Evolutionary conservation across 768 basidiomycete species (phyloP), one percentile per base, ranked within the genome.

Genomic region (Pleurotus citrinopileatus): DNA sequence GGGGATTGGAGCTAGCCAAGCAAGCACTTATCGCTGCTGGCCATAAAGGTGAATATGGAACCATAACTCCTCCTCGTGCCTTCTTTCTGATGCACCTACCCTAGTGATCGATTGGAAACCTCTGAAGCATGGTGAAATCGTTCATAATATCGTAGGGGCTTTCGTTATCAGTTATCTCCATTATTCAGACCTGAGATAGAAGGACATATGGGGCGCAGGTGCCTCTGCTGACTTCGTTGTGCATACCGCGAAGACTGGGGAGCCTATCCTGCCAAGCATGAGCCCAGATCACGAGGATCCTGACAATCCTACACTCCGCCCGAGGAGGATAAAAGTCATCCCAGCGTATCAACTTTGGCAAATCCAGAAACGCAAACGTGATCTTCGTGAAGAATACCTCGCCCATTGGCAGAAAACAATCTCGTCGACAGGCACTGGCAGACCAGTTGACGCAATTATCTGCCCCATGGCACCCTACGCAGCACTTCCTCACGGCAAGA

Each of bases 381-480:
- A 71, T 5, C 62, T 85, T 40, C 76, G 85, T 15, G 76, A 81
- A 55, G 73, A 76, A 36, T 81, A 88, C 61, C 68, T 88, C 22
- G 80, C 83, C 53, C 73, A 80, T 32, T 89, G 87, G 87, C 76
- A 81, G 45, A 70, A 62, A 6, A 85, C 86, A 0, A 67, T 66
- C 0, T 56, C 52, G 2, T 58, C 57, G 4, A 89, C 86, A 0
- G 80, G 78, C 0, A 89, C 86, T 1, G 84, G 83, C 0, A 73
- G 89, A 0, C 85, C 87, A 3, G 75, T 91, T 23, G 89, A 91
- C 60, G 87, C 86, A 1, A 82, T 91, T 54, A 84, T 91, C 23
- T 75, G 76, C 1, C 84, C 89, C 7, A 78, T 72, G 0, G 79
- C 82, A 6, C 77, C 86, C 3, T 82, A 76, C 61, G 73, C 79